Evolutionary conservation across 768 basidiomycete genomes (phyloP), one percentile per base, ranked within the genome.

Genomic region (Naganishia onofrii): DNA sequence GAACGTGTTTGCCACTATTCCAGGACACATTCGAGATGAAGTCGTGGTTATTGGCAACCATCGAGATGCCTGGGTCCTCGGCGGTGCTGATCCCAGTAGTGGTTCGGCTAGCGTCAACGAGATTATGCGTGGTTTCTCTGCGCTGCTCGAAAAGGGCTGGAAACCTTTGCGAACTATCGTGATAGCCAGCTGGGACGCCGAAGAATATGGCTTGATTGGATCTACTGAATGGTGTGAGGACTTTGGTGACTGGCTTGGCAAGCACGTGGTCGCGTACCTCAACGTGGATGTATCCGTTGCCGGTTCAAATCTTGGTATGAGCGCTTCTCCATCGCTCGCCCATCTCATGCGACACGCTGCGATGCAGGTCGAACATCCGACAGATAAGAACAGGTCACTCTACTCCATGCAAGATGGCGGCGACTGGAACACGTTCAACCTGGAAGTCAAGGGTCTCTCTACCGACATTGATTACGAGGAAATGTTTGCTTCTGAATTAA

Each of bases 151-250:
- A 77, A 83, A 83, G 28, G 92, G 91, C 12, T 96, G 93, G 93
- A 90, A 86, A 76, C 93, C 93, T 12, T 82, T 93, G 9, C 82
- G 90, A 68, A 90, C 88, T 0, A 87, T 91, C 72, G 76, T 90
- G 36, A 83, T 91, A 68, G 88, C 88, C 5, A 88, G 85, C 71
- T 90, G 89, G 89, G 89, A 90, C 74, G 89, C 85, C 2, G 89
- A 90, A 77, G 85, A 87, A 73, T 80, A 80, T 36, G 80, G 81
- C 6, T 67, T 82, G 57, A 80, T 83, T 19, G 94, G 94, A 31
- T 90, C 88, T 75, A 94, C 91, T 3, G 95, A 97, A 81, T 95
- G 89, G 86, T 92, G 88, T 2, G 95, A 97, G 79, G 95, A 97
- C 77, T 97, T 95, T 76, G 77, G 87, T 0, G 84, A 86, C 19